These are phyloP conservation scores for Huntiella bhutanensis DNA, from an alignment of 2,329 filamentous ascomycete genomes.

Conservation along the genomic window DNA sequence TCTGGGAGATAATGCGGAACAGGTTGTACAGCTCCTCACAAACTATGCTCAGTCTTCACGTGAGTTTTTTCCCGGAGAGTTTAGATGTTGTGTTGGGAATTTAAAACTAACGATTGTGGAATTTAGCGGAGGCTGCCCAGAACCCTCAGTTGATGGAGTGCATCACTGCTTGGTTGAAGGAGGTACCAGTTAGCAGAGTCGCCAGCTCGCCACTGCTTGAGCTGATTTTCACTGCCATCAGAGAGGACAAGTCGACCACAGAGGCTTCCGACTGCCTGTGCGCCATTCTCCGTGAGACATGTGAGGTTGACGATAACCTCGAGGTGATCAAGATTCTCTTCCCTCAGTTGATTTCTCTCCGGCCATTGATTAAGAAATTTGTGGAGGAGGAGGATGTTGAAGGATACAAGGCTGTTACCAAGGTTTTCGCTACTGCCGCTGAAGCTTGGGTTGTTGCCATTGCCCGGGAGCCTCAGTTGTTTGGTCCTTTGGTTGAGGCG, in stretches of 20 bases:
- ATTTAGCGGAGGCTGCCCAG: constrained; percentile 50
- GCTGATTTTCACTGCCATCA: constrained; percentile 58
- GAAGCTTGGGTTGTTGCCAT: constrained; percentile 90
- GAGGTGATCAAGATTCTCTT: constrained; percentile 66
- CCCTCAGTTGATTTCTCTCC: constrained; percentile 58
- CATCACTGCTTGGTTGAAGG: constrained; percentile 88
- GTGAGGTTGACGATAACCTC: constrained; percentile 80
- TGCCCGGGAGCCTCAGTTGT: constrained; percentile 62
- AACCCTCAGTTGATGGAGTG: constrained; percentile 89
- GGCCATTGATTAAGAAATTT: constrained; percentile 54
- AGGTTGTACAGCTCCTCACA: constrained; percentile 72
- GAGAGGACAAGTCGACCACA: constrained; percentile 60
- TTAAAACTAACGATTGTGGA: background rate
- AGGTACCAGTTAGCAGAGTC: constrained; percentile 69
- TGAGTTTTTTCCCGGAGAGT: constrained; percentile 25
- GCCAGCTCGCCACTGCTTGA: constrained; percentile 72
- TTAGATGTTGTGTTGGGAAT: background rate
- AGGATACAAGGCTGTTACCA: constrained; percentile 69
- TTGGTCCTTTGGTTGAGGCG: constrained; percentile 69
- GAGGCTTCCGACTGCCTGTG: constrained; percentile 84
- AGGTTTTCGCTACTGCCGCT: constrained; percentile 80
- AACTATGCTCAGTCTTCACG: constrained; percentile 84
- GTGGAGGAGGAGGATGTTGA: constrained; percentile 71
- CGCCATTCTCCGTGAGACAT: constrained; percentile 76
- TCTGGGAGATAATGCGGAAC: constrained; percentile 71